Conservation (phyloP, 163 green algal genomes). For the Prototheca cutis region DNA sequence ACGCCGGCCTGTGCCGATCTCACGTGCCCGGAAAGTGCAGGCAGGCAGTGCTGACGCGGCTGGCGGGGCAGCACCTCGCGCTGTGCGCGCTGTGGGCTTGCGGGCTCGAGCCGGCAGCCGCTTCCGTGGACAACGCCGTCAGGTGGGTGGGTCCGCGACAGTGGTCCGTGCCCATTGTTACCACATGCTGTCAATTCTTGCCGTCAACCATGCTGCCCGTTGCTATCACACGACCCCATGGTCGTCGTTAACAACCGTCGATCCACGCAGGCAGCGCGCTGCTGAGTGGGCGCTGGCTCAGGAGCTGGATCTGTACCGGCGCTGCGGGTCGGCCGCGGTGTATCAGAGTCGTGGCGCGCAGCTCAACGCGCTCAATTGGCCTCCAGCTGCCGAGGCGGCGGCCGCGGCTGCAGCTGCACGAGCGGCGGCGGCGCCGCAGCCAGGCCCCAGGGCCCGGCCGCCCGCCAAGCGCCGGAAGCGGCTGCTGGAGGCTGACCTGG, state of each 20-base stretch:
- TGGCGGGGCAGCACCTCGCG: conserved; percentile 1
- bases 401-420: not conserved
- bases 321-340: not conserved
- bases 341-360: not conserved
- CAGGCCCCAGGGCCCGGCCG: not conserved
- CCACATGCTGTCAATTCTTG: not conserved
- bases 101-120: not conserved
- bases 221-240: no score
- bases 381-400: not conserved
- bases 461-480: not conserved
- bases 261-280: not conserved
- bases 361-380: not conserved
- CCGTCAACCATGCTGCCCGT: not conserved
- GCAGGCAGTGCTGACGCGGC: not conserved
- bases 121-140: not conserved
- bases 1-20: not conserved
- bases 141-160: no score
- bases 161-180: no score
- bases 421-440: not conserved
- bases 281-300: not conserved
- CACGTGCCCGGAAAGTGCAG: not conserved
- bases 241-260: not conserved
- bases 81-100: not conserved
- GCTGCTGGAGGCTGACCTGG: not conserved
- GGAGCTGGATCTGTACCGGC: not conserved